These are phyloP conservation scores for Usnea hakonensis DNA, from an alignment of 495 filamentous ascomycete genomes.

Conservation along the genomic window DNA sequence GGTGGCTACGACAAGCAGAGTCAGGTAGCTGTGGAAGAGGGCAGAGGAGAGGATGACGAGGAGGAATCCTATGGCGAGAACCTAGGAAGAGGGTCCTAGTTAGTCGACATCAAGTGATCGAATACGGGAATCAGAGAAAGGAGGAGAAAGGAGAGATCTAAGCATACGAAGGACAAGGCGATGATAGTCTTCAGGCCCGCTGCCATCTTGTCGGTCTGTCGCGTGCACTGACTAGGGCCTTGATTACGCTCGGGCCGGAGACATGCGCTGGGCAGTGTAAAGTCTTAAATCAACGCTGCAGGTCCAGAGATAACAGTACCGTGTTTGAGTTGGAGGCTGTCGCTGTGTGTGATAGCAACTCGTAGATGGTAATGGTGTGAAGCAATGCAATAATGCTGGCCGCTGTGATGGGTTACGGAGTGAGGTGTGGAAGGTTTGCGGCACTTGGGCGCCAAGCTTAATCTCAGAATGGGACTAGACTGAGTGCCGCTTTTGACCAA, in stretches of 20 bases:
- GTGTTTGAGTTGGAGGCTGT: too few relatives aligned
- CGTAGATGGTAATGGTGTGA: not conserved
- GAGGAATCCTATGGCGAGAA: slow-evolving; percentile 97
- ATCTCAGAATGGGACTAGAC: too few relatives aligned
- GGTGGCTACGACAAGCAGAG: slow-evolving; percentile 88
- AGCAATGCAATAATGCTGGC: not conserved
- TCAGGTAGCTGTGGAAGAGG: slow-evolving; percentile 86
- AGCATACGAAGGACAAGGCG: slow-evolving; percentile 84
- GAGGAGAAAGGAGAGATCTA: not conserved
- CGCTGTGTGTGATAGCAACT: too few relatives aligned
- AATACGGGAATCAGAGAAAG: not conserved
- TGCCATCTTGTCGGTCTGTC: slow-evolving; percentile 55
- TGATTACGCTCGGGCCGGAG: not conserved
- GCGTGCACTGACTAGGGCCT: slow-evolving; percentile 2
- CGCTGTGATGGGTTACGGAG: not conserved
- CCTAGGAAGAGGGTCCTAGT: slow-evolving; percentile 34
- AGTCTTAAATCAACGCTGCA: not conserved
- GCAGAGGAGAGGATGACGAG: slow-evolving; percentile 97
- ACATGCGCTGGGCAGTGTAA: not conserved
- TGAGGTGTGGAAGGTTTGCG: not conserved
- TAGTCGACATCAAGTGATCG: not conserved
- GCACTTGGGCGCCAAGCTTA: not conserved
- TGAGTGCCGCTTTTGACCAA: too few relatives aligned
- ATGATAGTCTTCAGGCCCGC: slow-evolving; percentile 98
- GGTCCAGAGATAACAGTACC: too few relatives aligned